phyloP scores from a whole-genome alignment of 2,329 filamentous ascomycete species.

The Juglanconis juglandina region DNA sequence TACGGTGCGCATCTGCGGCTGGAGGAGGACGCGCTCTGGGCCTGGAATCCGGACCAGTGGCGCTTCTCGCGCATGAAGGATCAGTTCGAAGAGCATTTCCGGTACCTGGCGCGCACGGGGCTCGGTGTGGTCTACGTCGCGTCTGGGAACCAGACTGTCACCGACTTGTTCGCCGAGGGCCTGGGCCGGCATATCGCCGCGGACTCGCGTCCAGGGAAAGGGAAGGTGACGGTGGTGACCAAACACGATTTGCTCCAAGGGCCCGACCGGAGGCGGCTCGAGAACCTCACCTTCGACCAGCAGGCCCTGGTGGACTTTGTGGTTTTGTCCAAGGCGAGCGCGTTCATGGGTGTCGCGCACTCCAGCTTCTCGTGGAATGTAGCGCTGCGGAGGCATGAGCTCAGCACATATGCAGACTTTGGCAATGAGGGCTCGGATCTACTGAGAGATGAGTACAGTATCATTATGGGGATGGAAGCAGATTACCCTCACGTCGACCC shows the following conservation, averaged over 20 bases:
- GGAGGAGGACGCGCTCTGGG: conserved; percentile 29
- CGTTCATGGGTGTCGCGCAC: conserved; percentile 32
- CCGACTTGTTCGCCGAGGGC: conserved; percentile 24
- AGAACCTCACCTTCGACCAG: conserved; percentile 30
- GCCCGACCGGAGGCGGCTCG: conserved; percentile 19
- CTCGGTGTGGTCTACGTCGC: conserved; percentile 29
- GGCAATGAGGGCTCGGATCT: conserved; percentile 30
- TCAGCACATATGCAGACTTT: conserved; percentile 25
- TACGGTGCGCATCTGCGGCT: conserved; percentile 32
- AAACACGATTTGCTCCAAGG: conserved; percentile 28
- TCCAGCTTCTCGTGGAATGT: conserved; percentile 33
- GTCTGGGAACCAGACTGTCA: conserved; percentile 27
- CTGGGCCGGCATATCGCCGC: conserved; percentile 15
- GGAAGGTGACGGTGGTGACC: conserved; percentile 28
- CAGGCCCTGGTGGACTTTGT: conserved; percentile 32
- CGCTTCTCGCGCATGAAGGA: conserved; percentile 29
- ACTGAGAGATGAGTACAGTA: conserved; percentile 29
- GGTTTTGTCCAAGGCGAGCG: conserved; percentile 30
- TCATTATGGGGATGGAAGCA: conserved; percentile 29
- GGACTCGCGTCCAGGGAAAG: neutral
- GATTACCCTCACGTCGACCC: conserved; percentile 30
- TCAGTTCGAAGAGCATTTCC: conserved; percentile 29
- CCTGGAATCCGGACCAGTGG: conserved; percentile 29
- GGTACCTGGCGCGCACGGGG: conserved; percentile 23
- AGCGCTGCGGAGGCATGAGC: conserved; percentile 30